phyloP scores from a whole-genome alignment of 2,329 filamentous ascomycete genomes.

The Fonsecaea pedrosoi region DNA sequence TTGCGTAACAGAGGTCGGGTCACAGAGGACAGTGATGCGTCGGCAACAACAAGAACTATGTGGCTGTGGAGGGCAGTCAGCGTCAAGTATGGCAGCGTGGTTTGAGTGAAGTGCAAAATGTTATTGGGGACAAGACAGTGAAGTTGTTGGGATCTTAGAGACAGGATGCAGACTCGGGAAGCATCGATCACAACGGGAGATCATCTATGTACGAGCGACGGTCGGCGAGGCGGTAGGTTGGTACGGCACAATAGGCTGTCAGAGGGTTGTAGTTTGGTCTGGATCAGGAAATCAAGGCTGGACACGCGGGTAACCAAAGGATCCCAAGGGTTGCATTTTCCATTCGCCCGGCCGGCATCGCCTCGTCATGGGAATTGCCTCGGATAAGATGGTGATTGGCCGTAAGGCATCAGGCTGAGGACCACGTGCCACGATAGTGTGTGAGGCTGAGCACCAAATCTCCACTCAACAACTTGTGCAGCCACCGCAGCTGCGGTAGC shows the following conservation, averaged over 20 bases:
- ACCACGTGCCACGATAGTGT: not conserved
- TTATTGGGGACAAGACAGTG: not conserved
- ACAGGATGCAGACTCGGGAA: constrained; percentile 5
- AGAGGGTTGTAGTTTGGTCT: constrained; percentile 2
- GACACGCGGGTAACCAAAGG: not conserved
- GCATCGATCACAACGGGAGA: not conserved
- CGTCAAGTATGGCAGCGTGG: constrained; percentile 1
- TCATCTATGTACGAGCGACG: not conserved
- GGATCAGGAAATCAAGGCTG: constrained; percentile 10
- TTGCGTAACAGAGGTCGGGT: not conserved
- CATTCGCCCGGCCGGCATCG: constrained; percentile 30
- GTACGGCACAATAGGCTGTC: not conserved
- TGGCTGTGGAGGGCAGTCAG: constrained; percentile 4
- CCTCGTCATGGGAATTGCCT: not conserved
- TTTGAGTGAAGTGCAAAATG: not conserved
- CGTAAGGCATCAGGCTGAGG: constrained; percentile 11
- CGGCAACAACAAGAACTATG: not conserved
- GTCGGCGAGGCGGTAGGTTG: not conserved
- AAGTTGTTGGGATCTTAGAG: not conserved
- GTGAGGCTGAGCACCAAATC: constrained; percentile 11
- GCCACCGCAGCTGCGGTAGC: not conserved
- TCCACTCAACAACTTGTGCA: not conserved
- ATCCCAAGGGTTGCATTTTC: constrained; percentile 15
- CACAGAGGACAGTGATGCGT: not conserved
- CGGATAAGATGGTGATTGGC: constrained; percentile 9